Base-by-base conservation (phyloP, 2,329 filamentous ascomycete genomes). In the Mycosphaerella sp. region DNA sequence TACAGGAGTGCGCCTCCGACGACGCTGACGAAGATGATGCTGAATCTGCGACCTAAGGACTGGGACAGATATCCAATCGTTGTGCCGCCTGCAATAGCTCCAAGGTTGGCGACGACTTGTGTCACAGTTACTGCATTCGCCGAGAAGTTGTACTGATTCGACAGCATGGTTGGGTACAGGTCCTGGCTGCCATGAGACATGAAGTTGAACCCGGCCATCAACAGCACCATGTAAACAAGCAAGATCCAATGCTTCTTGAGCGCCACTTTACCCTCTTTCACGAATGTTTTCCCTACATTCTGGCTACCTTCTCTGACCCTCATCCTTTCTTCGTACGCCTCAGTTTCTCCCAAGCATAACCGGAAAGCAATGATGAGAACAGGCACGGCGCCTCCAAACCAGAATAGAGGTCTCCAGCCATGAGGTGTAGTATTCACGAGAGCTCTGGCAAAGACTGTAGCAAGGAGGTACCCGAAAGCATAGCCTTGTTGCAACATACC, bases 131-230 rank as follows among this genome's bases (percentile, higher is more conserved):
- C 72, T 2, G 63, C 67, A 52, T 75, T 69, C 27, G 69, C 49
- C 7, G 71, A 73, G 68, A 82, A 81, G 48, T 72, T 69, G 66
- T 76, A 80, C 59, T 81, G 75, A 57, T 77, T 86, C 69, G 71
- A 61, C 12, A 82, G 64, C 73, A 83, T 78, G 3, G 79, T 81
- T 0, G 78, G 79, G 57, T 82, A 84, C 2, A 82, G 68, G 66
- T 85, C 80, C 62, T 86, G 82, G 17, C 81, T 85, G 48, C 86
- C 86, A 65, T 90, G 87, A 14, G 83, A 86, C 86, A 93, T 89
- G 66, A 93, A 94, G 71, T 94, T 95, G 75, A 95, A 93, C 3
- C 88, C 88, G 1, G 87, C 85, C 87, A 94, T 94, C 35, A 95
- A 75, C 1, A 95, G 73, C 6, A 95, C 87, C 51, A 95, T 75